These are phyloP conservation scores for Pythium dissotocum DNA, from an alignment of 352 stramenopile genomes.

Conservation along the genomic window DNA sequence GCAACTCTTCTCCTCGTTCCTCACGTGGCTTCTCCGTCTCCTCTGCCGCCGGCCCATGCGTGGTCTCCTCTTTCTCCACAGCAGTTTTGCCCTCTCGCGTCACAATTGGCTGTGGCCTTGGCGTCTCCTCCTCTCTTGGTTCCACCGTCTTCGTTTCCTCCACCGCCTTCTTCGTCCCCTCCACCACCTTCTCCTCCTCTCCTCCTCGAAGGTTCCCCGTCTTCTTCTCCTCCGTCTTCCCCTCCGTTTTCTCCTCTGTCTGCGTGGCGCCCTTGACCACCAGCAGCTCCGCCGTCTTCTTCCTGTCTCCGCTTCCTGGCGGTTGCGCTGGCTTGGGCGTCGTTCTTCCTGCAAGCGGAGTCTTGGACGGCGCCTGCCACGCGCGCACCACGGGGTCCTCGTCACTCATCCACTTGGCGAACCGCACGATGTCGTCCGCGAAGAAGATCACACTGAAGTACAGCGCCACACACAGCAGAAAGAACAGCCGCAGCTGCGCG, in stretches of 20 bases:
- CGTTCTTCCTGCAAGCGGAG: not conserved
- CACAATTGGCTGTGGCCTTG: not conserved
- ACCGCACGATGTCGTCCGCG: conserved; percentile 43
- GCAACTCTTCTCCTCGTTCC: not conserved
- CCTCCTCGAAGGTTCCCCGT: conserved; percentile 14
- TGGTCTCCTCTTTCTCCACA: not conserved
- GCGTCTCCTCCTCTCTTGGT: not conserved
- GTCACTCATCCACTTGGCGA: conserved; percentile 27
- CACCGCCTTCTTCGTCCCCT: not conserved
- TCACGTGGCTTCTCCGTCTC: not conserved
- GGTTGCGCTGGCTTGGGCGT: not conserved
- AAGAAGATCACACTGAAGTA: conserved; percentile 58
- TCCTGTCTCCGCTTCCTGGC: not conserved
- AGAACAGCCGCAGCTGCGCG: conserved; percentile 48
- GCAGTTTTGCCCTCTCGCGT: not conserved
- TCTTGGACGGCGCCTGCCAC: conserved; percentile 7
- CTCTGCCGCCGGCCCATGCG: not conserved
- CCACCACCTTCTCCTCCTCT: not conserved
- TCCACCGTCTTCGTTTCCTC: not conserved
- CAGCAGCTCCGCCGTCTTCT: not conserved
- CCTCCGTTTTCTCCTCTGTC: not conserved
- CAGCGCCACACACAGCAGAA: conserved; percentile 49
- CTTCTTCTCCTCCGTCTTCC: not conserved
- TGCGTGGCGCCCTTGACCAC: not conserved
- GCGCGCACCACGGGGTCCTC: conserved; percentile 3